These are phyloP conservation scores for Cryomyces minteri DNA, from an alignment of 495 filamentous ascomycete genomes.

Conservation along the genomic window DNA sequence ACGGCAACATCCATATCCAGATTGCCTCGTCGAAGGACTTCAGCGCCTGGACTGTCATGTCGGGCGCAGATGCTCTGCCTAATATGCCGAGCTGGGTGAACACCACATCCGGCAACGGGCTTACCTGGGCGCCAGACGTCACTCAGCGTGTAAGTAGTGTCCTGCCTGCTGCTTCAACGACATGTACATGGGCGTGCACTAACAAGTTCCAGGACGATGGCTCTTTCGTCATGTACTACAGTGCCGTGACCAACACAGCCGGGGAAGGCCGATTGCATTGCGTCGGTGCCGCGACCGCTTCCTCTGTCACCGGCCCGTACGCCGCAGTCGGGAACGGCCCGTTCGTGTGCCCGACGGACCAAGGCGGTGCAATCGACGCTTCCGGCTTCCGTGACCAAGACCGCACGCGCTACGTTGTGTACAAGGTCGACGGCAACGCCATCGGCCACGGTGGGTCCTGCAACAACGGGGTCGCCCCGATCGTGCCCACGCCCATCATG, in stretches of 20 bases:
- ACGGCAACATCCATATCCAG: conserved; percentile 2
- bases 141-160: conserved; percentile 3
- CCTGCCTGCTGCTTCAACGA: conserved; percentile 29
- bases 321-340: conserved; percentile 13
- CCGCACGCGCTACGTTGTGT: conserved; percentile 36
- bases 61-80: conserved; percentile 7
- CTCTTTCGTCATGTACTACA: conserved; percentile 34
- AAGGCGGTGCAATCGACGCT: conserved; percentile 26
- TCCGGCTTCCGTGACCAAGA: conserved; percentile 32
- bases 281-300: conserved; percentile 28
- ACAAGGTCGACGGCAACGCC: conserved; percentile 45
- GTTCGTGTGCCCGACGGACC: conserved; percentile 5
- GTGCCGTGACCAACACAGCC: conserved; percentile 18
- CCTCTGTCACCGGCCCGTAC: conserved; percentile 6
- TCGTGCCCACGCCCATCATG: conserved; percentile 37
- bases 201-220: conserved; percentile 3
- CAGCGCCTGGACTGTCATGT: conserved; percentile 5
- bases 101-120: neutral
- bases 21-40: conserved; percentile 5
- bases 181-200: conserved; percentile 29
- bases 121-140: conserved; percentile 9
- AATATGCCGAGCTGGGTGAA: conserved; percentile 7
- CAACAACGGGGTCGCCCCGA: conserved; percentile 30
- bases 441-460: conserved; percentile 37
- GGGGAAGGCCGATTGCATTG: conserved; percentile 27